phyloP scores from a whole-genome alignment of 768 basidiomycete species.

The Pleurotus djamor region DNA sequence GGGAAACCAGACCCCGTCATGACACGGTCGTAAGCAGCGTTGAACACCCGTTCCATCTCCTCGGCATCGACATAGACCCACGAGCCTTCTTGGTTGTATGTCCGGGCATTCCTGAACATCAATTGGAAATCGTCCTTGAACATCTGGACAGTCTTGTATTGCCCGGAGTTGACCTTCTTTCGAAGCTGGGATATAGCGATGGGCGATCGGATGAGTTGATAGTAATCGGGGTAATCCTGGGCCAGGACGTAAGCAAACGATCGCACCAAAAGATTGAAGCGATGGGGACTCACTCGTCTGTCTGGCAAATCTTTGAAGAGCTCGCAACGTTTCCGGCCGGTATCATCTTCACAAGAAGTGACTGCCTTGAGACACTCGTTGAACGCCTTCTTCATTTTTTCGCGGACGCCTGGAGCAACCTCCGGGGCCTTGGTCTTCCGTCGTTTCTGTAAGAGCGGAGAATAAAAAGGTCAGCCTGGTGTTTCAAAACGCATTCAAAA shows the following conservation, averaged over 20 bases:
- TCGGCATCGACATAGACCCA: conserved; percentile 95
- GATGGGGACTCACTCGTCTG: conserved; percentile 49
- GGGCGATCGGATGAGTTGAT: conserved; percentile 81
- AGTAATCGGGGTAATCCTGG: conserved; percentile 92
- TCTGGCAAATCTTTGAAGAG: conserved; percentile 88
- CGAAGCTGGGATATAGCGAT: conserved; percentile 88
- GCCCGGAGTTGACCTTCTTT: conserved; percentile 62
- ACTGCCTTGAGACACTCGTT: conserved; percentile 76
- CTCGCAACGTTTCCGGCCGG: conserved; percentile 79
- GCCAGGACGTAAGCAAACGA: conserved; percentile 11
- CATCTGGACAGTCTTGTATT: conserved; percentile 72
- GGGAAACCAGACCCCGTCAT: conserved; percentile 73
- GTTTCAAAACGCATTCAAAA: background rate
- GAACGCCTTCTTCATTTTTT: conserved; percentile 84
- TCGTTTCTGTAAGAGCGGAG: conserved; percentile 61
- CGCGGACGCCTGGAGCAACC: conserved; percentile 53
- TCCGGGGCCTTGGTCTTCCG: conserved; percentile 72
- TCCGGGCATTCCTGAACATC: conserved; percentile 93
- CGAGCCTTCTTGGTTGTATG: conserved; percentile 92
- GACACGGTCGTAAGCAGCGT: conserved; percentile 61
- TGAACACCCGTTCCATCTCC: conserved; percentile 90
- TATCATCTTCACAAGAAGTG: conserved; percentile 64
- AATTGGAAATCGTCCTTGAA: conserved; percentile 82
- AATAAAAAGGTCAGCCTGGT: conserved; percentile 2
- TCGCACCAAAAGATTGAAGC: background rate